phyloP scores from a whole-genome alignment of 2,329 filamentous ascomycete genomes.

The Penicillium nordicum region DNA sequence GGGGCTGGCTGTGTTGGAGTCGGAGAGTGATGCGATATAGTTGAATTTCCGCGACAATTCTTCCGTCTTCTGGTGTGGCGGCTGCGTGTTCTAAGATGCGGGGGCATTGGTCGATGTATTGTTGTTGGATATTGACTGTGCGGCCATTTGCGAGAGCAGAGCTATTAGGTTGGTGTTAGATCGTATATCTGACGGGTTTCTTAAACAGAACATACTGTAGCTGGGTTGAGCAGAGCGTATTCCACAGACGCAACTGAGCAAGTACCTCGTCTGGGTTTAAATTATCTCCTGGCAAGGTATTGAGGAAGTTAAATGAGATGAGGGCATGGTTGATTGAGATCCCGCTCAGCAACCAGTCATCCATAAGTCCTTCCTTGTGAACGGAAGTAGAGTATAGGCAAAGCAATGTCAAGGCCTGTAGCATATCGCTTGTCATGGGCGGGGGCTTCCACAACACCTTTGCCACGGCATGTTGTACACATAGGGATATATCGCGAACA shows the following conservation, averaged over 20 bases:
- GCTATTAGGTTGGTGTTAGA: slow-evolving; percentile 17
- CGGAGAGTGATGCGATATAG: slow-evolving; percentile 30
- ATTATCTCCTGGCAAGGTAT: slow-evolving; percentile 18
- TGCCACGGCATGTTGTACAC: slow-evolving; percentile 31
- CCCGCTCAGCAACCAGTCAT: slow-evolving; percentile 37
- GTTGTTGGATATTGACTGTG: slow-evolving; percentile 28
- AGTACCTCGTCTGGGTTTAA: slow-evolving; percentile 30
- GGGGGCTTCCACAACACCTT: slow-evolving; percentile 30
- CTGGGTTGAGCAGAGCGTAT: slow-evolving; percentile 33
- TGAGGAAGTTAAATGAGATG: slow-evolving; percentile 21
- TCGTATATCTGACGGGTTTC: no score
- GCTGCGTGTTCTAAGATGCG: slow-evolving; percentile 31
- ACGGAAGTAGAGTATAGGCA: slow-evolving; percentile 33
- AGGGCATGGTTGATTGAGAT: slow-evolving; percentile 36
- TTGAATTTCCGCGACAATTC: slow-evolving; percentile 34
- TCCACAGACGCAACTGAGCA: slow-evolving; percentile 33
- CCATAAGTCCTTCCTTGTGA: slow-evolving; percentile 34
- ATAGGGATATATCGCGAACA: slow-evolving; percentile 29
- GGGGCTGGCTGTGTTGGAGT: slow-evolving; percentile 26
- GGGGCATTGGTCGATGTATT: slow-evolving; percentile 31
- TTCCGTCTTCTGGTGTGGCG: slow-evolving; percentile 30
- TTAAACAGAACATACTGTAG: slow-evolving; percentile 26
- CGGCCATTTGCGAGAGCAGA: slow-evolving; percentile 33
- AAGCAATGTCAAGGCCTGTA: slow-evolving; percentile 32
- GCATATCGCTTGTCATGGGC: slow-evolving; percentile 30